Evolutionary conservation across 768 basidiomycete genomes (phyloP).

Genomic region (Mycena albidolilacea): DNA sequence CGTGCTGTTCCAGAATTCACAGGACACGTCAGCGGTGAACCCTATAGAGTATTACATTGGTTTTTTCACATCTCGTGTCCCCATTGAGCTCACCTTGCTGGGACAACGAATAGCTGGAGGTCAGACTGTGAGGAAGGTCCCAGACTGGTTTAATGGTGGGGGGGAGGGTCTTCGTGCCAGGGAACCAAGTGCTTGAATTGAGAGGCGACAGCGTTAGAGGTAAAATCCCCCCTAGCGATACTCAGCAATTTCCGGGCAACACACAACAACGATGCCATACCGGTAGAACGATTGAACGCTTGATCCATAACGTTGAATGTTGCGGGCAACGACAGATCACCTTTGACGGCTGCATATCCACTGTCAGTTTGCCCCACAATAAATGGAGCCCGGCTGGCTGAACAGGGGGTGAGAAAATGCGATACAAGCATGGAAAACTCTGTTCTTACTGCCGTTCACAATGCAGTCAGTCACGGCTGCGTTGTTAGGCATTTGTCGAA

Average conservation of each 20-base stretch:
- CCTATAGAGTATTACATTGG: not conserved
- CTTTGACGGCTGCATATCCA: slow-evolving; percentile 1
- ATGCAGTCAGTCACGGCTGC: not conserved
- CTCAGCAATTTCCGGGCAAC: not conserved
- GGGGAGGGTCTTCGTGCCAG: not conserved
- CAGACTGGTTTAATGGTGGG: not conserved
- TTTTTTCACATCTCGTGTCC: too few relatives aligned
- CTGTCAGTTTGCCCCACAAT: slow-evolving; percentile 4
- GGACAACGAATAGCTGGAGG: not conserved
- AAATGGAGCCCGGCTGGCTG: not conserved
- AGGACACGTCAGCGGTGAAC: slow-evolving; percentile 4
- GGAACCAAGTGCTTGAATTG: not conserved
- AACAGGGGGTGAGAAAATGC: not conserved
- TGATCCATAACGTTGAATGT: slow-evolving; percentile 13
- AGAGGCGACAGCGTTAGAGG: not conserved
- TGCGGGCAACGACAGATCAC: not conserved
- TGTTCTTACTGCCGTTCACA: not conserved
- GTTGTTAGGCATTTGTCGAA: not conserved
- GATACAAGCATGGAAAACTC: not conserved
- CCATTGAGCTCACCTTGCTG: slow-evolving; percentile 14
- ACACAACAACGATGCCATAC: not conserved
- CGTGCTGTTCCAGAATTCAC: not conserved
- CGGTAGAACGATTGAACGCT: not conserved
- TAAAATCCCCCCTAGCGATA: not conserved
- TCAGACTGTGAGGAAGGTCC: not conserved